Evolutionary conservation across 2,329 filamentous ascomycete genomes (phyloP).

Genomic region (Fusarium solani-melongenae): DNA sequence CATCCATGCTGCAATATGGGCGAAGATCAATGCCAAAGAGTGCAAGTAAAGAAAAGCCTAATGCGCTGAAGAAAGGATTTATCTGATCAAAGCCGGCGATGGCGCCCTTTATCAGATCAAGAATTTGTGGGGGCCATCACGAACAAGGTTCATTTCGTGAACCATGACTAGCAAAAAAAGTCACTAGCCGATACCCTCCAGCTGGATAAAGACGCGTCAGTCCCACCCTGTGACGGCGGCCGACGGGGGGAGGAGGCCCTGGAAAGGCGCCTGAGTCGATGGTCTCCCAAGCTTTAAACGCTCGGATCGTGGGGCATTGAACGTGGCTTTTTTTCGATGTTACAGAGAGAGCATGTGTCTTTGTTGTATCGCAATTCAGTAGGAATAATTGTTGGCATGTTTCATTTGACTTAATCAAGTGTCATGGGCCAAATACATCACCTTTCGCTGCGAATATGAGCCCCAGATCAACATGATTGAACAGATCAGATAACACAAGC

Average conservation of each 20-base stretch:
- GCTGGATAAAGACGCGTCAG: slow-evolving; percentile 8
- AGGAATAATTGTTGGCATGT: background rate
- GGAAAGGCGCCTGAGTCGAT: background rate
- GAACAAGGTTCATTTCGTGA: background rate
- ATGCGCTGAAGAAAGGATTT: background rate
- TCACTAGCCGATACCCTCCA: background rate
- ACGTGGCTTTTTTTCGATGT: background rate
- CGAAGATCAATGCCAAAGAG: background rate
- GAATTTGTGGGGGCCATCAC: slow-evolving; percentile 25
- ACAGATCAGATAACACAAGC: background rate
- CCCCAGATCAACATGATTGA: background rate
- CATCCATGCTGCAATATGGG: slow-evolving; percentile 3
- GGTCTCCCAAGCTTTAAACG: background rate
- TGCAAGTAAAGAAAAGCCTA: background rate
- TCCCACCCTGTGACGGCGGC: slow-evolving; percentile 6
- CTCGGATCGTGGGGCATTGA: background rate
- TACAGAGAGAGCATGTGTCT: background rate
- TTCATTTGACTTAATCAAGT: background rate
- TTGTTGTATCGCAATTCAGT: background rate
- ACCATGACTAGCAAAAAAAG: background rate
- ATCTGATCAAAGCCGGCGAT: slow-evolving; percentile 19
- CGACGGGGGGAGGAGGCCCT: background rate
- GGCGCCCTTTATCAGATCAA: slow-evolving; percentile 40
- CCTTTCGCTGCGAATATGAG: background rate
- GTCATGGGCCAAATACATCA: background rate